Percentiles rank a stretch among this genome's conserved stretches.
Evolutionary conservation across 148 eudicot genomes (phyloP).

Genomic region (Camellia lanceoleosa): DNA sequence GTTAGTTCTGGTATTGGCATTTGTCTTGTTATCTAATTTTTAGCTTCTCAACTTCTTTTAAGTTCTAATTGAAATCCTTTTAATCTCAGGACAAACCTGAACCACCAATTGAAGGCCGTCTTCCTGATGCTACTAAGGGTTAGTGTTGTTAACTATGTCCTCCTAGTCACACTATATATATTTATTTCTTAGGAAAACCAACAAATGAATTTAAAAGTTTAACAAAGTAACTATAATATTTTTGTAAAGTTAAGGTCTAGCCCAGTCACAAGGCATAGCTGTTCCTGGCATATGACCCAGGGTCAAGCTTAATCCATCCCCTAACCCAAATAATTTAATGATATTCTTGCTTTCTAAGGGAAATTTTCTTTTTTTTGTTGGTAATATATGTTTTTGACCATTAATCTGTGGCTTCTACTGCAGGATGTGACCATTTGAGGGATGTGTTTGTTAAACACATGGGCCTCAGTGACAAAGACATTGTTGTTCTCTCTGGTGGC

Average conservation of each 20-base stretch:
- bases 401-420: conserved; percentile 31
- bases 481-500: conserved; percentile 91
- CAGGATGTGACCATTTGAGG: conserved; percentile 83
- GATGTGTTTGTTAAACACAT: conserved; percentile 77
- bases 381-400: conserved; percentile 35
- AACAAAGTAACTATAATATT: too few species aligned
- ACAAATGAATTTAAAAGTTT: neutral
- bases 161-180: neutral
- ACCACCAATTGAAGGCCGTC: conserved; percentile 91
- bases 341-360: too few species aligned
- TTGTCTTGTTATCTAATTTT: too few species aligned
- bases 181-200: neutral
- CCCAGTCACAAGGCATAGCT: too few species aligned
- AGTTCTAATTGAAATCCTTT: neutral
- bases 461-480: conserved; percentile 89
- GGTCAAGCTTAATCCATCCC: too few species aligned
- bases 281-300: too few species aligned
- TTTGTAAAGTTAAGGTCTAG: too few species aligned
- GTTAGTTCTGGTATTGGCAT: neutral
- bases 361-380: too few species aligned
- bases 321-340: too few species aligned
- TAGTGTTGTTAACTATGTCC: conserved; percentile 12
- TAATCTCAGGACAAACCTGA: conserved; percentile 64
- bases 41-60: neutral
- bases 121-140: conserved; percentile 93